Evolutionary conservation across 768 basidiomycete genomes (phyloP).

Genomic region (Hygrophoropsis aurantiaca): DNA sequence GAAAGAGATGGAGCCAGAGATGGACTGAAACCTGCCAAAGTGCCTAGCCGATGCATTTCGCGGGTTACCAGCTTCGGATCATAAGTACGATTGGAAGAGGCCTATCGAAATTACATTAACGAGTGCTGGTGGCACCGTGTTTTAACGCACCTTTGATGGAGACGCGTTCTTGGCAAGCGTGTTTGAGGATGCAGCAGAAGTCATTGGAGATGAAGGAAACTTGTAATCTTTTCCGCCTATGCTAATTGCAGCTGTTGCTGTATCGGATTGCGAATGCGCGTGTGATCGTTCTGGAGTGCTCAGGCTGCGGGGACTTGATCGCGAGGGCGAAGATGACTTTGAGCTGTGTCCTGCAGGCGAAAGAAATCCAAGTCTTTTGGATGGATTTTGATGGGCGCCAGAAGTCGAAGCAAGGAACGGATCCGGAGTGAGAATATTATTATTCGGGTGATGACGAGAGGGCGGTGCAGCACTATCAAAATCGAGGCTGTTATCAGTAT

Average conservation of each 20-base stretch:
- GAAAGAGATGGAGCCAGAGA: slow-evolving; percentile 34
- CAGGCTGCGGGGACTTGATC: slow-evolving; percentile 26
- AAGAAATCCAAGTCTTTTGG: slow-evolving; percentile 27
- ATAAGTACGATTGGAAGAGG: slow-evolving; percentile 70
- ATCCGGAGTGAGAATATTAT: slow-evolving; percentile 9
- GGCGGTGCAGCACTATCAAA: slow-evolving; percentile 5
- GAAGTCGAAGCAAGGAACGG: slow-evolving; percentile 10
- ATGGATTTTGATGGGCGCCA: slow-evolving; percentile 30
- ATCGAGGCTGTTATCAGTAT: slow-evolving; percentile 16
- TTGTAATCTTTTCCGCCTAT: slow-evolving; percentile 5
- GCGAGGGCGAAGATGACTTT: slow-evolving; percentile 24
- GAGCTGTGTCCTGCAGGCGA: slow-evolving; percentile 37
- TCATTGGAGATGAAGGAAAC: slow-evolving; percentile 19
- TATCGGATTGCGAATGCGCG: slow-evolving; percentile 39
- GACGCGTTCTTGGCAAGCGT: slow-evolving; percentile 30
- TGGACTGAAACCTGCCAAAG: slow-evolving; percentile 54
- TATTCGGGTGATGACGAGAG: slow-evolving; percentile 11
- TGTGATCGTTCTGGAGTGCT: slow-evolving; percentile 36
- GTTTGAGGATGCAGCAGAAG: slow-evolving; percentile 25
- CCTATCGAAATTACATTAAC: slow-evolving; percentile 24
- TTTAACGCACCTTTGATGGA: slow-evolving; percentile 32
- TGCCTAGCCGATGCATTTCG: slow-evolving; percentile 84
- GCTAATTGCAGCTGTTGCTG: slow-evolving; percentile 18
- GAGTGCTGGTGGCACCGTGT: slow-evolving; percentile 15
- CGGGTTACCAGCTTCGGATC: slow-evolving; percentile 78